Base-by-base conservation (phyloP, 2,329 filamentous ascomycete genomes). In the Neonectria neomacrospora region DNA sequence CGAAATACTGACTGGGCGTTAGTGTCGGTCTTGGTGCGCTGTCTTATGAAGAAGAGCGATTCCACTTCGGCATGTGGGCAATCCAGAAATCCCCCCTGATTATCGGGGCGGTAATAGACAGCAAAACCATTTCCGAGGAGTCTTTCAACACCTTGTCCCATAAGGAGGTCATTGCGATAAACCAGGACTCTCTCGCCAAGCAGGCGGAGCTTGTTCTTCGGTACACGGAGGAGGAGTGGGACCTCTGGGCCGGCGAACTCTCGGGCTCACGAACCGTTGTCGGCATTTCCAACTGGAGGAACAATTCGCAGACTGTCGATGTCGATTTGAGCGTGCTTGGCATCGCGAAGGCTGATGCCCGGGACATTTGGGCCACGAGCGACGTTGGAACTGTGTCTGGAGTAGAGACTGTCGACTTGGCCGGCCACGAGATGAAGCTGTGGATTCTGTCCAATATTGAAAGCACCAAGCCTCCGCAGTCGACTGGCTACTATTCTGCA, bases 81-180 rank as follows among this genome's bases (percentile, higher is more conserved):
- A 82, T 86, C 50, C 74, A 81, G 61, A 86, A 86, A 68, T 84
- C 82, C 1, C 83, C 83, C 0, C 76, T 86, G 7, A 77, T 79
- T 3, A 82, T 86, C 22, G 83, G 84, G 0, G 80, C 78, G 1
- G 80, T 78, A 0, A 72, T 84, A 51, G 78, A 80, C 26, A 71
- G 76, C 11, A 69, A 71, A 0, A 59, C 80, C 3, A 80, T 82
- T 0, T 76, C 78, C 1, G 59, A 72, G 0, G 71, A 74, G 1
- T 84, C 83, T 0, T 69, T 85, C 14, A 73, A 74, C 6, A 75
- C 84, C 16, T 71, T 85, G 50, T 77, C 76, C 1, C 88, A 88
- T 72, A 76, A 80, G 26, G 85, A 86, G 58, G 81, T 86, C 22
- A 84, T 89, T 23, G 81, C 81, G 0, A 84, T 86, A 69, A 88